Evolutionary conservation across 1,284 basidiomycete genomes (phyloP).

Genomic region (Naganishia sp.): DNA sequence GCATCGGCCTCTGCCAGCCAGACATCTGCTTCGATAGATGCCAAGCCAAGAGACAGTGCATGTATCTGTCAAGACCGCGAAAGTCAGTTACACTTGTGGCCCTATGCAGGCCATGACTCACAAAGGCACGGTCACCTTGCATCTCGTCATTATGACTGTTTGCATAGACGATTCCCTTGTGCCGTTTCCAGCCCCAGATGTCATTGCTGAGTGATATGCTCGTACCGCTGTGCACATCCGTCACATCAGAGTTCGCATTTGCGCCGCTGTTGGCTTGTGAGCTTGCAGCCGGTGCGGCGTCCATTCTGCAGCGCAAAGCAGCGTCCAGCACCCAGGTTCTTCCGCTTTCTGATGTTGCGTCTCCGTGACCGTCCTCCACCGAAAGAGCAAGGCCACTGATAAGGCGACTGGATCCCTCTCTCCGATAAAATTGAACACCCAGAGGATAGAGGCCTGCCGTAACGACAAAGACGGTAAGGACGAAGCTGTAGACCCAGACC

Average conservation of each 20-base stretch:
- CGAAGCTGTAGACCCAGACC: slow-evolving; percentile 20
- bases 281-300: too few relatives aligned
- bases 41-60: slow-evolving; percentile 38
- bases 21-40: slow-evolving; percentile 41
- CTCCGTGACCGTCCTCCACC: not conserved
- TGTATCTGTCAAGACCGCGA: slow-evolving; percentile 33
- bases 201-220: slow-evolving; percentile 19
- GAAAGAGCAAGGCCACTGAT: not conserved
- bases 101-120: slow-evolving; percentile 28
- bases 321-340: not conserved
- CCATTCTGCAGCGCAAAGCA: slow-evolving; percentile 2
- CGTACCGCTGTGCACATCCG: slow-evolving; percentile 32
- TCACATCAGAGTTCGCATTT: slow-evolving; percentile 3
- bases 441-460: slow-evolving; percentile 8
- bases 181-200: slow-evolving; percentile 16
- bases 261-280: slow-evolving; percentile 1
- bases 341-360: not conserved
- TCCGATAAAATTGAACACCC: not conserved
- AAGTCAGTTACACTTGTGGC: not conserved
- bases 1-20: slow-evolving; percentile 33
- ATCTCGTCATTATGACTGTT: slow-evolving; percentile 46
- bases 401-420: not conserved
- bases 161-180: slow-evolving; percentile 31
- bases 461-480: slow-evolving; percentile 18
- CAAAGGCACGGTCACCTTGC: slow-evolving; percentile 40